Evolutionary conservation across 192 early-diverging fungal species (phyloP), one percentile per base, ranked within the genome.

Genomic region (Dissophora ornata): DNA sequence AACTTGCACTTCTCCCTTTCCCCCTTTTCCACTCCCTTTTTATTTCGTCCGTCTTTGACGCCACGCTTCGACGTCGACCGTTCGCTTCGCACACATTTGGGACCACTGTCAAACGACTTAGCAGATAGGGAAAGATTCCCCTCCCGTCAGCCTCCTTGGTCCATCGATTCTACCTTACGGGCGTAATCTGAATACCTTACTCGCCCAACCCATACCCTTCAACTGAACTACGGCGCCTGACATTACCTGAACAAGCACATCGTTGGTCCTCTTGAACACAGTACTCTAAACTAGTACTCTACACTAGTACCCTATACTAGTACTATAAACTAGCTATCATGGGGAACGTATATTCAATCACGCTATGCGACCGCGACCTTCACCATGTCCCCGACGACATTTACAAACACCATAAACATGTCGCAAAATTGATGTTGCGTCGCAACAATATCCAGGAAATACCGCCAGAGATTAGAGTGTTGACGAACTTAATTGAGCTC

Each of bases 301-400:
- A n/a, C n/a, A n/a, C n/a, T n/a, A n/a, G n/a, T n/a, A n/a, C n/a
- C n/a, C n/a, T n/a, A n/a, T n/a, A n/a, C n/a, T n/a, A n/a, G n/a
- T n/a, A n/a, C n/a, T n/a, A n/a, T n/a, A n/a, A n/a, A n/a, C n/a
- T n/a, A n/a, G n/a, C n/a, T 13, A 38, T 13, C 13, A 75, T 77
- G 71, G 71, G 71, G 33, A 77, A 77, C 57, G 71, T 77, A 24
- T 77, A 77, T 24, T 77, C 71, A 21, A 77, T 77, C 57, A 77
- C 64, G 18, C 38, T 77, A 8, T 77, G 71, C 46, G 71, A 77
- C 33, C 63, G 71, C 2, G 71, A 67, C 34, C 71, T 77, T 7
- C 63, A 67, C 36, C 64, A 77, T 51, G 63, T 77, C 12, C 71
- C 71, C 7, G 71, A 77, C 32, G 63, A 77, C n/a, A 77, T 77